A percentile compares a stretch with the other conserved stretches of the same genome.
Evolutionary conservation across 2,329 filamentous ascomycete genomes (phyloP).

Genomic region (Pseudonectria buxi): DNA sequence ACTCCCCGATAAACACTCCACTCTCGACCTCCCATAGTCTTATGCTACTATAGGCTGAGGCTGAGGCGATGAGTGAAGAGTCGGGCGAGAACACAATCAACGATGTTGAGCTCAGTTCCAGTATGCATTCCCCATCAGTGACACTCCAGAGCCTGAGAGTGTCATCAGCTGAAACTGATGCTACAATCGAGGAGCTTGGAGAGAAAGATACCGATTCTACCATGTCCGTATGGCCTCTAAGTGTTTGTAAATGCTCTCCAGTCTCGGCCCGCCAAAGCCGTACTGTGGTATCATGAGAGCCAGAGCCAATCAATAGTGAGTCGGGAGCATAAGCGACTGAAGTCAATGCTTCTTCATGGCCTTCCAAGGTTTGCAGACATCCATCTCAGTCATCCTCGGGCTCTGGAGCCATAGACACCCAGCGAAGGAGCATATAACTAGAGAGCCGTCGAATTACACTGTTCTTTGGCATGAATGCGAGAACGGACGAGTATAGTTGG

Average conservation of each 20-base stretch:
- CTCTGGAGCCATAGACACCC: background rate
- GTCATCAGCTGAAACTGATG: background rate
- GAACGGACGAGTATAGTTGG: slow-evolving; percentile 3
- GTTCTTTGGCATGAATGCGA: background rate
- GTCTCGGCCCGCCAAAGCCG: background rate
- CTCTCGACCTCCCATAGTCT: no score
- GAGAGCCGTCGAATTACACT: background rate
- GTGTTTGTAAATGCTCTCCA: background rate
- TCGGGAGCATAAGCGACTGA: background rate
- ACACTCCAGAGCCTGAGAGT: no score
- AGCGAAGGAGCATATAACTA: background rate
- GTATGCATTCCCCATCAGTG: no score
- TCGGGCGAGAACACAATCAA: no score
- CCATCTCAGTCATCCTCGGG: slow-evolving; percentile 1
- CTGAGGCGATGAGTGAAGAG: no score
- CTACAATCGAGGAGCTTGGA: background rate
- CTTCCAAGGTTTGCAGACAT: background rate
- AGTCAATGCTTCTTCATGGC: background rate
- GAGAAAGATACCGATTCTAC: slow-evolving; percentile 1
- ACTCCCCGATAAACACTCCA: no score
- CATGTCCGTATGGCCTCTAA: background rate
- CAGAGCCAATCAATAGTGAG: background rate
- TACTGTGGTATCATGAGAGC: background rate
- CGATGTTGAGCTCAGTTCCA: no score
- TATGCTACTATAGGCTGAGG: no score